These are phyloP conservation scores for Lipomyces kockii DNA, from an alignment of 805 yeast species.

Conservation along the genomic window DNA sequence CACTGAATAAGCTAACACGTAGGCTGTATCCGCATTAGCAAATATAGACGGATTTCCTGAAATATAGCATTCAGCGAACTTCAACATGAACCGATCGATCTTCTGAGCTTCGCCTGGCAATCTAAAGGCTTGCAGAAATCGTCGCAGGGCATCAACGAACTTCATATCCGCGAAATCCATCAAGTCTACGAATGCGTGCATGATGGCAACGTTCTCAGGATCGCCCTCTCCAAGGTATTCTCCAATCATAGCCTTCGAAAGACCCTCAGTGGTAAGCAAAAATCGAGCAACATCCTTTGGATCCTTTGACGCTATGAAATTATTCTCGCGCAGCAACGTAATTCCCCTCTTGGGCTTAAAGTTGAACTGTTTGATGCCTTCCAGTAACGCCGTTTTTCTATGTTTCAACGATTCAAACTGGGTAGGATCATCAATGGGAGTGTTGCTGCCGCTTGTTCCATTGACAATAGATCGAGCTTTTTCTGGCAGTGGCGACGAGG, in stretches of 20 bases:
- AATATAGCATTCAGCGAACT: constrained; percentile 90
- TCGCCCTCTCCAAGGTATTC: constrained; percentile 91
- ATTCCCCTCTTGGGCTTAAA: constrained; percentile 85
- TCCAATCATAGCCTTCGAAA: constrained; percentile 85
- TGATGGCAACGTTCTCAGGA: constrained; percentile 72
- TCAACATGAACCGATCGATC: constrained; percentile 94
- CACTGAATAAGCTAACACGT: constrained; percentile 85
- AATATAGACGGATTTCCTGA: constrained; percentile 88
- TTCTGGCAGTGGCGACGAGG: constrained; percentile 14
- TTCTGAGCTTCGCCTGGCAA: constrained; percentile 98
- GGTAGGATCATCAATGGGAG: constrained; percentile 64
- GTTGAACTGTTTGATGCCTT: constrained; percentile 79
- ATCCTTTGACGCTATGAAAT: constrained; percentile 63
- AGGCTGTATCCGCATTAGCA: constrained; percentile 76
- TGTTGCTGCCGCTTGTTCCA: constrained; percentile 17
- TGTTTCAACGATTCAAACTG: constrained; percentile 86
- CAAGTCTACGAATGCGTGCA: constrained; percentile 91
- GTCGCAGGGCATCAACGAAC: constrained; percentile 85
- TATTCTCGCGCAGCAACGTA: constrained; percentile 60
- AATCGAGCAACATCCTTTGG: constrained; percentile 77
- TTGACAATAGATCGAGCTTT: constrained; percentile 7
- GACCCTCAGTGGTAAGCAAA: constrained; percentile 66
- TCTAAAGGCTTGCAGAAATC: constrained; percentile 83
- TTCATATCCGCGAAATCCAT: constrained; percentile 73
- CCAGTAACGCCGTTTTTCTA: constrained; percentile 78